Evolutionary conservation across 495 filamentous ascomycete genomes (phyloP), one percentile per base, ranked within the genome.

Genomic region (Melanomma pulvis-pyrius): DNA sequence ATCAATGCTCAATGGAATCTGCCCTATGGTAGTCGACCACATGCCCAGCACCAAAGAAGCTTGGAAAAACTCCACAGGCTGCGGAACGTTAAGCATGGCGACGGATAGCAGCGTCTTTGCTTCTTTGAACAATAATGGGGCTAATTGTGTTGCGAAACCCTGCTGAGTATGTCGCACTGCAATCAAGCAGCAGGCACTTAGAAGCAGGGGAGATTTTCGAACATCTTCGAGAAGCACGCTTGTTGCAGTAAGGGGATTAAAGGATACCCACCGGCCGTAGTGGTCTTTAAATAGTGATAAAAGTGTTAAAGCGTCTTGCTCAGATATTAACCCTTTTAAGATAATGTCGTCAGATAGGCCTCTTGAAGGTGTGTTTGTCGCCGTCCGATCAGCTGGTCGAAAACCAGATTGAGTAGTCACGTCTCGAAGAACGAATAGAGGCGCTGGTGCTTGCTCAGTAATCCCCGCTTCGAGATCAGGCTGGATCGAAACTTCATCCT

Each of bases 1-100:
- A 63, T 81, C 80, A 24, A 81, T 77, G 36, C 80, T 78, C 4
- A 82, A 69, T 0, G 79, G 79, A 15, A 80, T 74, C 59, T 81
- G 78, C 0, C 77, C 79, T 1, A 82, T 79, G 1, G 80, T 82
- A 6, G 79, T 82, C 12, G 79, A 81, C 80, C 80, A 82, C 71
- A 81, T 68, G 54, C 77, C 77, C 0, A 81, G 68, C 29, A 82
- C 74, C 4, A 82, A 64, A 4, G 72, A 64, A 7, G 79, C 77
- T 64, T 82, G 79, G 25, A 82, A 82, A 60, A 81, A 81, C 49
- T 79, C 77, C 12, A 80, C 72, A 5, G 77, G 56, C 51, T 81
- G 79, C 1, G 79, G 77, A 0, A 77, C 71, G 1, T 69, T 54
- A 3, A 82, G 68, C 41, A 82, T 67, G 0, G 71, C 71, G 19